Evolutionary conservation across 306 rosid genomes (phyloP), one percentile per base, ranked within the genome.

Genomic region (Astragalus glycyphyllos): DNA sequence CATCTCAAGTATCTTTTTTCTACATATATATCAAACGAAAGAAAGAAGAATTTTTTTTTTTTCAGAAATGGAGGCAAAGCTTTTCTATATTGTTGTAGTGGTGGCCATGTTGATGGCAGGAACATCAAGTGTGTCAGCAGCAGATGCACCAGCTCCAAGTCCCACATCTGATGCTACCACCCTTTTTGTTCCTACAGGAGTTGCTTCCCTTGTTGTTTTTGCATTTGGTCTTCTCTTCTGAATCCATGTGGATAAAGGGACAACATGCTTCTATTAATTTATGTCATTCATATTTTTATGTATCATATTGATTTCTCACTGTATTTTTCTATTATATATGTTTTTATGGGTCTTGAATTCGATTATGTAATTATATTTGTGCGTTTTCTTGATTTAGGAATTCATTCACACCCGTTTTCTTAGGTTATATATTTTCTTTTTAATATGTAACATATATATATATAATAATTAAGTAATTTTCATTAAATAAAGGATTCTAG

Each of bases 131-230:
- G 75, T 66, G 32, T 29, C 60, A 23, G 81, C 69, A 2, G 80
- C 60, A 0, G 79, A 79, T 1, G 63, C 73, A 37, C 84, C 23
- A 0, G 76, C 86, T 34, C 86, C 86, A 4, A 79, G 81, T 75
- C 86, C 86, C 55, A 75, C 86, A 32, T 83, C 86, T 35, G 86
- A 79, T 29, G 81, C 86, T 58, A 59, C 81, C 10, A 6, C 74
- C 0, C 8, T 66, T 2, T 83, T 79, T n/a, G 61, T 60, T 5
- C 81, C 86, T 7, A 60, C 84, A 0, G 26, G 49, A 0, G n/a
- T 83, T 60, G 79, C 79, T 53, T 79, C 86, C 1, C 2, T 82
- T 35, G 29, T 61, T 31, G 79, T 76, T 71, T 59, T 82, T 13
- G 48, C 11, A 1, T 59, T 79, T 14, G 86, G 70, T n/a, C 4